Conservation (phyloP, 179 eudicot genomes). For the Silene noctiflora region DNA sequence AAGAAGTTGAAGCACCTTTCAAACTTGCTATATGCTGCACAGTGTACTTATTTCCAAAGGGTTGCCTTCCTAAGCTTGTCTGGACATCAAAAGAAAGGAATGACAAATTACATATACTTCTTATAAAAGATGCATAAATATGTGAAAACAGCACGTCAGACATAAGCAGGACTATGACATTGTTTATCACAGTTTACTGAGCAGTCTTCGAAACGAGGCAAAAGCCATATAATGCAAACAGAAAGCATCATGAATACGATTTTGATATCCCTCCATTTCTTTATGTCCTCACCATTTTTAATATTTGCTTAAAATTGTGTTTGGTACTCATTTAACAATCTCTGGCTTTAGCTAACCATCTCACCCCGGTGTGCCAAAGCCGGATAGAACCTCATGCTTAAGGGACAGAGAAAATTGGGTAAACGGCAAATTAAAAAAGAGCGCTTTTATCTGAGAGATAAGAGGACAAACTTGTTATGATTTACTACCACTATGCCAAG, state of each 20-base stretch:
- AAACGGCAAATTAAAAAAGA: background rate
- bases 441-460: background rate
- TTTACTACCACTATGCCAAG: too few relatives aligned
- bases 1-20: constrained; percentile 20
- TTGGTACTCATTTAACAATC: background rate
- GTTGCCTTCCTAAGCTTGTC: constrained; percentile 23
- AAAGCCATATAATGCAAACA: background rate
- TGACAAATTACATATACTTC: background rate
- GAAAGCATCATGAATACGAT: background rate
- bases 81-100: constrained; percentile 16
- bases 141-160: background rate
- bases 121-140: background rate
- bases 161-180: background rate
- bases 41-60: constrained; percentile 21
- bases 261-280: too few relatives aligned
- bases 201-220: background rate
- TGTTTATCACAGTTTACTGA: background rate
- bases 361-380: background rate
- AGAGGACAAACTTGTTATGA: background rate
- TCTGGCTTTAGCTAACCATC: background rate
- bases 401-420: background rate
- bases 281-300: too few relatives aligned
- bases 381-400: too few relatives aligned
- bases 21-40: constrained; percentile 20
- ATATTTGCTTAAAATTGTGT: background rate